Conservation (phyloP, 257 asterid species). For the Przewalskia tangutica region DNA sequence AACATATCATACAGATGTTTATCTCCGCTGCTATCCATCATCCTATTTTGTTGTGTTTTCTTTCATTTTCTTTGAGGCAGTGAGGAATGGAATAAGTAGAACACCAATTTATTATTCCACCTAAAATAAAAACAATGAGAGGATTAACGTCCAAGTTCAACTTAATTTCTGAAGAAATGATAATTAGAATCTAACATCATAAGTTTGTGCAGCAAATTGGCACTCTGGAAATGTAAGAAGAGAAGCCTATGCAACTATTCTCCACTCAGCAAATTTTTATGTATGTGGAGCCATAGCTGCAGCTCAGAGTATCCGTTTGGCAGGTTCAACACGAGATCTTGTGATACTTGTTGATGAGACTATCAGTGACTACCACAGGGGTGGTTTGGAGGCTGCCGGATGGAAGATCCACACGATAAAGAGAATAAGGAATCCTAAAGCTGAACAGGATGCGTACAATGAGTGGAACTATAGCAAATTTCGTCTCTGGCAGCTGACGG, state of each 20-base stretch:
- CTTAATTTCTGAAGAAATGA: background rate
- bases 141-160: background rate
- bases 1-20: background rate
- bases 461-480: constrained; percentile 93
- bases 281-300: constrained; percentile 94
- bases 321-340: constrained; percentile 83
- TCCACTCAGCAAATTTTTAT: constrained; percentile 77
- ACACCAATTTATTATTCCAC: background rate
- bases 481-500: constrained; percentile 91
- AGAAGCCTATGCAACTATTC: constrained; percentile 89
- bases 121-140: background rate
- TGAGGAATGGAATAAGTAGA: background rate
- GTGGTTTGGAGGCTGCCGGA: constrained; percentile 78
- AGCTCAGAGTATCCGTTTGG: constrained; percentile 92
- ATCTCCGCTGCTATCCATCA: background rate
- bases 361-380: constrained; percentile 60
- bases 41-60: background rate
- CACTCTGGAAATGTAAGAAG: constrained; percentile 44
- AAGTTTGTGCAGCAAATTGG: constrained; percentile 43
- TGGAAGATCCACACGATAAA: constrained; percentile 73
- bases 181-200: background rate
- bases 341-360: constrained; percentile 80
- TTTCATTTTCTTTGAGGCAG: background rate
- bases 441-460: constrained; percentile 78
- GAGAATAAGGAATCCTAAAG: constrained; percentile 86